Percentiles rank a stretch among this genome's conserved stretches.
phyloP scores from a whole-genome alignment of 345 rosid genomes.

The Rhodamnia rubescens region DNA sequence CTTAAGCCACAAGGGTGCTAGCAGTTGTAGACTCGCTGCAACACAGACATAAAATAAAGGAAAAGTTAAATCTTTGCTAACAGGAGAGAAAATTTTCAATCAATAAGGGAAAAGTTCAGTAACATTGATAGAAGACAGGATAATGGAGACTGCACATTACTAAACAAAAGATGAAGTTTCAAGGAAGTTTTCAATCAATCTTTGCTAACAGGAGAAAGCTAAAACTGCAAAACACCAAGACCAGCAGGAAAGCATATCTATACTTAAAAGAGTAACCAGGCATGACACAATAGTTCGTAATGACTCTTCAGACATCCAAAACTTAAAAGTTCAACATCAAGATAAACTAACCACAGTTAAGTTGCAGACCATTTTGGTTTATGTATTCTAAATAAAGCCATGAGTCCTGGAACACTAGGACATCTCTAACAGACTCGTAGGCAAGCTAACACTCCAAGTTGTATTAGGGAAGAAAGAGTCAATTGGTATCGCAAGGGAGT shows the following conservation, averaged over 20 bases:
- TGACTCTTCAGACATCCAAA: not conserved
- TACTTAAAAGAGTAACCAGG: not conserved
- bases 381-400: not conserved
- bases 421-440: not conserved
- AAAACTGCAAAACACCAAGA: not conserved
- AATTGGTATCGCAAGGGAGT: not conserved
- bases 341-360: not conserved
- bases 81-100: too few species aligned
- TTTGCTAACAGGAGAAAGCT: not conserved
- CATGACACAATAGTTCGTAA: not conserved
- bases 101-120: not conserved
- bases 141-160: not conserved
- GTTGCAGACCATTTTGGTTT: not conserved
- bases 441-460: not conserved
- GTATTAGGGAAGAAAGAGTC: not conserved
- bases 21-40: slow-evolving; percentile 12
- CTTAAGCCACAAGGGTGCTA: slow-evolving; percentile 11
- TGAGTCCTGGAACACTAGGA: not conserved
- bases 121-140: too few species aligned
- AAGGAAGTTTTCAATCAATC: not conserved
- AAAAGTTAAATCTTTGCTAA: too few species aligned
- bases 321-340: not conserved
- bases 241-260: not conserved
- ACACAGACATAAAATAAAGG: not conserved
- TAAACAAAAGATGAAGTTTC: not conserved